Evolutionary conservation across 495 filamentous ascomycete genomes (phyloP), one percentile per base, ranked within the genome.

Genomic region (Acidiella bohemica): DNA sequence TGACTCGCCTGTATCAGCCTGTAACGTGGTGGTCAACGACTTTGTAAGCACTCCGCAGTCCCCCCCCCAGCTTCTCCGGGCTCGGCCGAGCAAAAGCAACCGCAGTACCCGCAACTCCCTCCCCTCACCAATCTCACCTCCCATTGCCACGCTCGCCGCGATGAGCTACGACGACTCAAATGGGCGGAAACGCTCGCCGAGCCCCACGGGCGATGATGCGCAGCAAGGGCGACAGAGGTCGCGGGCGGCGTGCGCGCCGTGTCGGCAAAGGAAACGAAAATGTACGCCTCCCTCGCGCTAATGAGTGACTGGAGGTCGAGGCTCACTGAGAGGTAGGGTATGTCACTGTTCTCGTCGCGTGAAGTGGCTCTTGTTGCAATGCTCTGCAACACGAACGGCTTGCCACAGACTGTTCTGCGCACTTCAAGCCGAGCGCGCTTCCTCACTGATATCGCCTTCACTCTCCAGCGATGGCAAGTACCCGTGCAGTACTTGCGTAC

Each of bases 221-320:
- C 25, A 37, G n/a, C 33, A 37, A 21, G 48, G 48, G 2, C 50
- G 57, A 0, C 50, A 58, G 34, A 49, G 58, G 11, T 44, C 53
- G 5, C 53, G 59, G 7, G 41, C 60, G 3, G 69, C 68, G 8
- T 73, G 69, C 44, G 47, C 57, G 2, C 66, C 69, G 12, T 73
- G 69, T 36, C 56, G 65, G 0, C 53, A 63, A 19, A 59, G 68
- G 3, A 73, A 73, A 36, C 45, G 41, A 14, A 41, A 41, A 14
- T 41, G 36, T 10, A 16, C 7, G 14, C 30, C 30, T 10, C 14
- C 7, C 8, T 9, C 8, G 25, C 25, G n/a, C 7, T n/a, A 7
- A 7, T 27, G 25, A n/a, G n/a, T n/a, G n/a, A n/a, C n/a, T n/a
- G n/a, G n/a, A n/a, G n/a, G 25, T 27, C 7, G n/a, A 27, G 25